Evolutionary conservation across 208 protist species (phyloP).

Genomic region (Naegleria fowleri): DNA sequence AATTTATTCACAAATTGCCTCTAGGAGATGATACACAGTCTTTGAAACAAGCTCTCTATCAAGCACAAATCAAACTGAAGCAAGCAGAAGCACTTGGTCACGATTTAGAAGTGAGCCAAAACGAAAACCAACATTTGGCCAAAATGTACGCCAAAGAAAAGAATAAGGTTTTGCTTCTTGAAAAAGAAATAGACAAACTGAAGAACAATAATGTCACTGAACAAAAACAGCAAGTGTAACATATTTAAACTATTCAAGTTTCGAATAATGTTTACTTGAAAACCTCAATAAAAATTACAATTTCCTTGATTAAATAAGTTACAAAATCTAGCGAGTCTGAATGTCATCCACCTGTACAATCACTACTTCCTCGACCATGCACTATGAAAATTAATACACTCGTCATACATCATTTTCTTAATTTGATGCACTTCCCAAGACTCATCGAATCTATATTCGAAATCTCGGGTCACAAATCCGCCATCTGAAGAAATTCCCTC

Average conservation of each 20-base stretch:
- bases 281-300: too few species aligned
- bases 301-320: too few species aligned
- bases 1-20: not conserved
- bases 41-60: not conserved
- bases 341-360: not conserved
- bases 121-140: not conserved
- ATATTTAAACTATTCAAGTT: too few species aligned
- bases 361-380: not conserved
- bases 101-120: not conserved
- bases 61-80: not conserved
- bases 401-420: slow-evolving; percentile 13
- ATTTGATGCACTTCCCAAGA: not conserved
- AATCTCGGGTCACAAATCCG: not conserved
- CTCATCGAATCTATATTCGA: not conserved
- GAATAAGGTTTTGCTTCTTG: not conserved
- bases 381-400: not conserved
- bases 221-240: too few species aligned
- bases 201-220: not conserved
- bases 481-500: not conserved
- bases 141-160: not conserved
- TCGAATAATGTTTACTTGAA: too few species aligned
- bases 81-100: not conserved
- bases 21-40: not conserved
- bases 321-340: too few species aligned
- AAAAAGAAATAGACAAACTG: not conserved